Evolutionary conservation across 768 basidiomycete species (phyloP).

Genomic region (Leccinum ochraceum): DNA sequence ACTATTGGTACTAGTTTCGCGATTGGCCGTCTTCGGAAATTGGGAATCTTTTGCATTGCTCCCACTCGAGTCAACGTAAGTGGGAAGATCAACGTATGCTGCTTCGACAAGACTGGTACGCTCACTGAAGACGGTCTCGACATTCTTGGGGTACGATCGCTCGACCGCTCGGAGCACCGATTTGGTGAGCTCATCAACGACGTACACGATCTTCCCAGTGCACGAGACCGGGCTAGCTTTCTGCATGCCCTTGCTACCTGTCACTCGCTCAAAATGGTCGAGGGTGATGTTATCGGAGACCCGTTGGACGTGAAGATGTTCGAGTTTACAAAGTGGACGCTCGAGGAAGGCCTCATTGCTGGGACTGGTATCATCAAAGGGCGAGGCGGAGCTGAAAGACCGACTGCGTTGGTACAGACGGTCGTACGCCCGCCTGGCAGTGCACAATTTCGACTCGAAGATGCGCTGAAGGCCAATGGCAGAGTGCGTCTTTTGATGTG

Average conservation of each 20-base stretch:
- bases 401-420: slow-evolving; percentile 91
- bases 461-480: slow-evolving; percentile 82
- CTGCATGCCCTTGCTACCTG: slow-evolving; percentile 94
- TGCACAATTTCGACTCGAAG: slow-evolving; percentile 86
- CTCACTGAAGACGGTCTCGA: slow-evolving; percentile 98
- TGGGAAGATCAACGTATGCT: slow-evolving; percentile 95
- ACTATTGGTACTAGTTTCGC: slow-evolving; percentile 98
- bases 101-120: slow-evolving; percentile 99
- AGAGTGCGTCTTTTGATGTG: slow-evolving; percentile 51
- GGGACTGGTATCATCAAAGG: slow-evolving; percentile 73
- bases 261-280: slow-evolving; percentile 90
- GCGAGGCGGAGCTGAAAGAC: slow-evolving; percentile 60
- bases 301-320: slow-evolving; percentile 99
- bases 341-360: slow-evolving; percentile 85
- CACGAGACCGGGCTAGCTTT: slow-evolving; percentile 76
- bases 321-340: slow-evolving; percentile 91
- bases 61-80: slow-evolving; percentile 94
- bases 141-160: slow-evolving; percentile 88
- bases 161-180: slow-evolving; percentile 71
- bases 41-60: slow-evolving; percentile 93
- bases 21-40: slow-evolving; percentile 80
- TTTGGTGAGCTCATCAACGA: slow-evolving; percentile 92
- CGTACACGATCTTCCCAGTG: slow-evolving; percentile 78
- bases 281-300: slow-evolving; percentile 89
- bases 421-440: slow-evolving; percentile 97